These are phyloP conservation scores for Mercurialis annua DNA, from an alignment of 345 rosid species.

Conservation along the genomic window DNA sequence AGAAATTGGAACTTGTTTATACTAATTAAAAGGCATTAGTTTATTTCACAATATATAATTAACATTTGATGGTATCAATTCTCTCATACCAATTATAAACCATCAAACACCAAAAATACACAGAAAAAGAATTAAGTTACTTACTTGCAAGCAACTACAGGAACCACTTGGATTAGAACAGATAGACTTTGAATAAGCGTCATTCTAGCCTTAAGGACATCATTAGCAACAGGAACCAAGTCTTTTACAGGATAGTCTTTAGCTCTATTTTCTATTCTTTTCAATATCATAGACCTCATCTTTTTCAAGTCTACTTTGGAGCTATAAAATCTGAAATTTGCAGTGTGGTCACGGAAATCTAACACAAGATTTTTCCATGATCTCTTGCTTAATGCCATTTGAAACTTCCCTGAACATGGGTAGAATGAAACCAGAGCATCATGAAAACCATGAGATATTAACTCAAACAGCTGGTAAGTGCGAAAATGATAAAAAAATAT, in stretches of 20 bases:
- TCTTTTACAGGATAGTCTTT: slow-evolving; percentile 56
- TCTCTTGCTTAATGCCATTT: slow-evolving; percentile 10
- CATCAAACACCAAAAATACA: background rate
- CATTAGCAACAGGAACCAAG: slow-evolving; percentile 66
- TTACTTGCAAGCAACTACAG: slow-evolving; percentile 76
- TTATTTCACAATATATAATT: no score
- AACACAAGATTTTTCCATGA: slow-evolving; percentile 3
- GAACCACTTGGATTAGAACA: slow-evolving; percentile 49
- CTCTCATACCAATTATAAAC: background rate
- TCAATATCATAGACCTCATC: slow-evolving; percentile 73
- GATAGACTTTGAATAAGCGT: slow-evolving; percentile 55
- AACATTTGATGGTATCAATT: background rate
- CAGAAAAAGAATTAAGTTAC: background rate
- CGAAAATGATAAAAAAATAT: background rate
- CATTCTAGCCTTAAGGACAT: slow-evolving; percentile 54
- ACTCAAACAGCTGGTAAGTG: slow-evolving; percentile 3
- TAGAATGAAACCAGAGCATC: background rate
- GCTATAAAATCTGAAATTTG: slow-evolving; percentile 39
- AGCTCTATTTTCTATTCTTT: slow-evolving; percentile 64
- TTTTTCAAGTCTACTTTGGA: slow-evolving; percentile 52
- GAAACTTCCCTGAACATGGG: background rate
- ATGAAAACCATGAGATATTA: background rate
- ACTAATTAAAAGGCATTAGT: background rate
- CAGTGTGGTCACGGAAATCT: background rate
- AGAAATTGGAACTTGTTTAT: background rate